A percentile compares a stretch with the other conserved stretches of the same genome.
These are phyloP conservation scores for Trypanosoma caninum DNA, from an alignment of 208 protist species.

Conservation along the genomic window DNA sequence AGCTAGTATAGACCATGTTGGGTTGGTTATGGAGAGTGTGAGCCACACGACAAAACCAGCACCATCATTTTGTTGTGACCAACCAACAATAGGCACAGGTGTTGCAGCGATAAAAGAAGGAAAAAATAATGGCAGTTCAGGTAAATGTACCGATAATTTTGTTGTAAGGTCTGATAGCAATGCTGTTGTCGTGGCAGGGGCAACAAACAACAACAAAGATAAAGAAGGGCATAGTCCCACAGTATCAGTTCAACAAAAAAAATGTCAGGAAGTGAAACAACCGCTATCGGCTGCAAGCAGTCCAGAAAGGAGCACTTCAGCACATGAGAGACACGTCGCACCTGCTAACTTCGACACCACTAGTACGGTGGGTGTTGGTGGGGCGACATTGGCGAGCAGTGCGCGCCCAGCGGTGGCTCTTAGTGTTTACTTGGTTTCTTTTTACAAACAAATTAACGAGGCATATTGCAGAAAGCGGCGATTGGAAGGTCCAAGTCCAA, in stretches of 20 bases:
- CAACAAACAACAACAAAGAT: not conserved
- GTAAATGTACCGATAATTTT: not conserved
- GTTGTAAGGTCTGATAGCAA: not conserved
- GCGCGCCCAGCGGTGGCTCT: slow-evolving; percentile 41
- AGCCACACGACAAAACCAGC: too few species aligned
- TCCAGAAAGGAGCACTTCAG: not conserved
- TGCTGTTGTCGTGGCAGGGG: not conserved
- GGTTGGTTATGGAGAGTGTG: too few species aligned
- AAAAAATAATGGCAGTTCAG: not conserved
- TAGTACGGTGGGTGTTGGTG: slow-evolving; percentile 1
- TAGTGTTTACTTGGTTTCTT: slow-evolving; percentile 43
- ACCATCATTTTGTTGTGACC: too few species aligned
- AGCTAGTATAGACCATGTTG: too few species aligned
- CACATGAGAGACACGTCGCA: not conserved
- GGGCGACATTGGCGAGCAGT: slow-evolving; percentile 1
- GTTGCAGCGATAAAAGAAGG: not conserved
- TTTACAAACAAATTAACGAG: slow-evolving; percentile 79
- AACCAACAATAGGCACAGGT: not conserved
- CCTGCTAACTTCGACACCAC: not conserved
- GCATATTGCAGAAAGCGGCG: slow-evolving; percentile 61
- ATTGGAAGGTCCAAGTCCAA: slow-evolving; percentile 51
- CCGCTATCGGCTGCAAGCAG: not conserved
- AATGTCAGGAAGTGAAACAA: slow-evolving; percentile 3
- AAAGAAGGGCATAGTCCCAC: not conserved
- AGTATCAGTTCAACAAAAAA: not conserved